Evolutionary conservation across 148 eudicot genomes (phyloP).

Genomic region (Cornus controversa): DNA sequence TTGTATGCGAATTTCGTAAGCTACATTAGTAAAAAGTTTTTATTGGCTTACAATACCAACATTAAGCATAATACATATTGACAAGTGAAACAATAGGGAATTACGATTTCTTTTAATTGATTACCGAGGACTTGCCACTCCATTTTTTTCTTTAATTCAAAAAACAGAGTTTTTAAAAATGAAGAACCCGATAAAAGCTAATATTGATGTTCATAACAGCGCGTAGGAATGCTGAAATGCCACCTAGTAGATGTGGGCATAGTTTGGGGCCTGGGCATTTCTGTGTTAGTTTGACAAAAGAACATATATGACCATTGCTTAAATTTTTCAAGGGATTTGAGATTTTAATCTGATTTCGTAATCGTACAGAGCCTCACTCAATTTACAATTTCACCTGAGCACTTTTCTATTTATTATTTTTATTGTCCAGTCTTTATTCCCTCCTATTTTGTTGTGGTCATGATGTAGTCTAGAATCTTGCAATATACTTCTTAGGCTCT

Average conservation of each 20-base stretch:
- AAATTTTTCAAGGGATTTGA: not conserved
- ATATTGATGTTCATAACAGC: not conserved
- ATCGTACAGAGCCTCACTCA: not conserved
- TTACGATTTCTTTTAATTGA: not conserved
- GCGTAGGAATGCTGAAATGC: not conserved
- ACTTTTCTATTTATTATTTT: not conserved
- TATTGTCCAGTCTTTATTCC: not conserved
- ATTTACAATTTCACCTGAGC: not conserved
- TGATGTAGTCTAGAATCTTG: too few species aligned
- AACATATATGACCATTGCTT: not conserved
- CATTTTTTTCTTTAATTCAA: not conserved
- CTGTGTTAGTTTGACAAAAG: not conserved
- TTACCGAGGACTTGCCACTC: not conserved
- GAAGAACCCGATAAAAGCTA: not conserved
- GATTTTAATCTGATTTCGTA: not conserved
- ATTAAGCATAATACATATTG: not conserved
- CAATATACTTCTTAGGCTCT: not conserved
- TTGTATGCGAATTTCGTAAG: too few species aligned
- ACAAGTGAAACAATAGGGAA: not conserved
- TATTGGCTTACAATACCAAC: not conserved
- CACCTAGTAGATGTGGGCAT: not conserved
- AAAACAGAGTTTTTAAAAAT: not conserved
- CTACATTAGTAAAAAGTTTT: too few species aligned
- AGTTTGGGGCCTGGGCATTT: not conserved
- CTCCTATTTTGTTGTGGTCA: not conserved